Evolutionary conservation across 176 grass and related monocot species (phyloP).

Genomic region (sorghum (Sorghum bicolor)): DNA sequence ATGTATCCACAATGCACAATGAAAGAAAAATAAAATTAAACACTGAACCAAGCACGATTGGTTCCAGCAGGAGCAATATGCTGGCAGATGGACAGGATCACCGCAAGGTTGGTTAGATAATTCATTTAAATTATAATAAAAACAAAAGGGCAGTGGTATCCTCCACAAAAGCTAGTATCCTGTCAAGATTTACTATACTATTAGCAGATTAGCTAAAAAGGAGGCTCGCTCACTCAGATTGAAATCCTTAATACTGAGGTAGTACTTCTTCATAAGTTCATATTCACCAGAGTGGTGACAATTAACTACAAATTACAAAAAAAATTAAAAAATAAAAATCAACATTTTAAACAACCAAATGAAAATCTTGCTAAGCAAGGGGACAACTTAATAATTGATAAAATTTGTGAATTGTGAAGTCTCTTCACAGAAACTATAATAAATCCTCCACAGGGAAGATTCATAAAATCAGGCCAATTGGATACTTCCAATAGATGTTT

Average conservation of each 20-base stretch:
- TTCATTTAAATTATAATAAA: not conserved
- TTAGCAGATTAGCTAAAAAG: not conserved
- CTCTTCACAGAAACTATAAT: not conserved
- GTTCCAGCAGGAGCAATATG: no score
- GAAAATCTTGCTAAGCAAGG: not conserved
- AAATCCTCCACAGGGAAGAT: not conserved
- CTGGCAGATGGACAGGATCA: no score
- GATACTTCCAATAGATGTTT: not conserved
- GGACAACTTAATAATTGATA: not conserved
- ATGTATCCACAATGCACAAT: not conserved
- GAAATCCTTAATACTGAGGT: not conserved
- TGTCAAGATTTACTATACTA: not conserved
- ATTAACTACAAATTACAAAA: not conserved
- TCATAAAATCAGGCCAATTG: not conserved
- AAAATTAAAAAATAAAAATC: no score
- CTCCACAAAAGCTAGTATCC: not conserved
- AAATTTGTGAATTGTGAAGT: not conserved
- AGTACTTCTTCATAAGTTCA: not conserved
- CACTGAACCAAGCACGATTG: not conserved
- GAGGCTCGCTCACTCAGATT: not conserved
- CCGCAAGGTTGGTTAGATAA: not conserved
- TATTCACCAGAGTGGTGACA: not conserved
- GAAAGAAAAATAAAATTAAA: not conserved
- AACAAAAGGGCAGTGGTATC: not conserved
- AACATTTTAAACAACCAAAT: not conserved